phyloP scores from a whole-genome alignment of 345 rosid species.

The Rhizophora mangle region DNA sequence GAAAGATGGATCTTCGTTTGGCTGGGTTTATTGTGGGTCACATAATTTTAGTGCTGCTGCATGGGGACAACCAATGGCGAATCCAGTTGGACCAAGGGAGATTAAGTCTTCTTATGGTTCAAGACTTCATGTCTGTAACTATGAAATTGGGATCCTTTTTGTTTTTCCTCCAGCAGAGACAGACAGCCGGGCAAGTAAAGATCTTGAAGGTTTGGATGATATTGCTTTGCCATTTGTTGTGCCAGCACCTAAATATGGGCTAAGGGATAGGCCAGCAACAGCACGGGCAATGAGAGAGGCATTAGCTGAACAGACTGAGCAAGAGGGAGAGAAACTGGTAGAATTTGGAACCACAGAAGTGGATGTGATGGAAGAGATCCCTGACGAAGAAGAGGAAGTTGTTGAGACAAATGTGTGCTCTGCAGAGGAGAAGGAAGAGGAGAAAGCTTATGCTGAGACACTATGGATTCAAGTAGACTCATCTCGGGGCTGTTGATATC shows the following conservation, averaged over 20 bases:
- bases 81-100: slow-evolving; percentile 26
- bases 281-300: slow-evolving; percentile 69
- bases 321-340: slow-evolving; percentile 28
- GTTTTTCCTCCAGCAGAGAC: slow-evolving; percentile 62
- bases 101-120: slow-evolving; percentile 18
- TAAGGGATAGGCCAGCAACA: slow-evolving; percentile 75
- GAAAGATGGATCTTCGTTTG: slow-evolving; percentile 48
- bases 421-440: slow-evolving; percentile 70
- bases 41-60: slow-evolving; percentile 95
- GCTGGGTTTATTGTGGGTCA: slow-evolving; percentile 93
- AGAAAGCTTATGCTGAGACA: slow-evolving; percentile 61
- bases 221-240: slow-evolving; percentile 63
- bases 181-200: slow-evolving; percentile 17
- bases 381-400: slow-evolving; percentile 54
- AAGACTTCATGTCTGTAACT: slow-evolving; percentile 74
- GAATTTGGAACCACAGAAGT: slow-evolving; percentile 44
- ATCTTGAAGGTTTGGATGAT: slow-evolving; percentile 46
- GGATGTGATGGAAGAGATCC: slow-evolving; percentile 39
- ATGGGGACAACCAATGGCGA: slow-evolving; percentile 71
- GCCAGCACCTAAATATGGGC: slow-evolving; percentile 73
- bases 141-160: slow-evolving; percentile 81
- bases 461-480: slow-evolving; percentile 75
- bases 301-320: slow-evolving; percentile 35
- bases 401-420: slow-evolving; percentile 36
- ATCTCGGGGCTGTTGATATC: slow-evolving; percentile 43